Conservation (phyloP, 1,284 basidiomycete species). For the Paramarasmius palmivorus region DNA sequence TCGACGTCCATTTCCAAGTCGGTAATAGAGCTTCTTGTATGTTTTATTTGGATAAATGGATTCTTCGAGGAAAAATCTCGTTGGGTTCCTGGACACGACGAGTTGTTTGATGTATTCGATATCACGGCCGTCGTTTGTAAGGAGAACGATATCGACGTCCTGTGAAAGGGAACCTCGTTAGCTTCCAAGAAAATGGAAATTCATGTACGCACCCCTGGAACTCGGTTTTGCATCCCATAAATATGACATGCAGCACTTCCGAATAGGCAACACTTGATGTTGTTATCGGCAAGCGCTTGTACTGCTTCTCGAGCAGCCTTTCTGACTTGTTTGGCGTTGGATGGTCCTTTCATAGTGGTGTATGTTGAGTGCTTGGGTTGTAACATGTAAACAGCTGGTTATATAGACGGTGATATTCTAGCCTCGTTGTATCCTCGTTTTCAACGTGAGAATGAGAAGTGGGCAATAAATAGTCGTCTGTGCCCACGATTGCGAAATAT, state of each 20-base stretch:
- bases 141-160: slow-evolving; percentile 2
- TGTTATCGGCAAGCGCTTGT: slow-evolving; percentile 18
- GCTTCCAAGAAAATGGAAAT: no score
- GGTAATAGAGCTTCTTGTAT: slow-evolving; percentile 31
- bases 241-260: slow-evolving; percentile 37
- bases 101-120: slow-evolving; percentile 11
- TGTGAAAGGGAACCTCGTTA: no score
- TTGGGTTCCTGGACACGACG: slow-evolving; percentile 1
- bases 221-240: slow-evolving; percentile 34
- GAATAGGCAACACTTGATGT: slow-evolving; percentile 33
- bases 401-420: no score
- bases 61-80: slow-evolving; percentile 2
- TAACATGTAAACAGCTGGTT: no score
- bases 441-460: no score
- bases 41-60: slow-evolving; percentile 9
- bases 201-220: slow-evolving; percentile 35
- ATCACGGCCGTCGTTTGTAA: slow-evolving; percentile 1
- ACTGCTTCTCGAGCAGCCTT: slow-evolving; percentile 21
- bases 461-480: no score
- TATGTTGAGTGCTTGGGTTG: no score
- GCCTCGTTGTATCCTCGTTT: no score
- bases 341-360: no score
- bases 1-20: slow-evolving; percentile 11
- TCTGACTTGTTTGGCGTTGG: slow-evolving; percentile 16
- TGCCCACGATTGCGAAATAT: no score